Percentiles rank a stretch among this genome's conserved stretches.
phyloP scores from a whole-genome alignment of 805 yeast species.

The Alloascoidea hylecoeti region DNA sequence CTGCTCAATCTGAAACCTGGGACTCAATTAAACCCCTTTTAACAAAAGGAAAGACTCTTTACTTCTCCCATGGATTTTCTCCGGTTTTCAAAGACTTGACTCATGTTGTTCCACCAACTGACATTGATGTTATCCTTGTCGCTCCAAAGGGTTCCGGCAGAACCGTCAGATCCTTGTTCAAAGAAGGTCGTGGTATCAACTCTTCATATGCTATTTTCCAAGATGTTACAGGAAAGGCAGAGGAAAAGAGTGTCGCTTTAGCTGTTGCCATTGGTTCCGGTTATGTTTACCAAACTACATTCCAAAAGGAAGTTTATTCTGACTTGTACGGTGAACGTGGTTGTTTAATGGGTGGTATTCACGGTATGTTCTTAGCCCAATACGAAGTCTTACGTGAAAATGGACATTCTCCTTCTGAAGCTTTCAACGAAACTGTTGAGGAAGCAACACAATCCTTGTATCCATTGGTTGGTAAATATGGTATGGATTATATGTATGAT shows the following conservation, averaged over 20 bases:
- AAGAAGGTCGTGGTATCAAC: slow-evolving; percentile 99
- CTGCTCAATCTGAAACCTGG: slow-evolving; percentile 99
- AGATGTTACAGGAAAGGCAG: slow-evolving; percentile 97
- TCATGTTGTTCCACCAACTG: slow-evolving; percentile 87
- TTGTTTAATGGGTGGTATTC: slow-evolving; percentile 99
- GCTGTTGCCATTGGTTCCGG: slow-evolving; percentile 99
- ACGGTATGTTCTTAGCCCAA: slow-evolving; percentile 99
- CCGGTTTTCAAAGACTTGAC: slow-evolving; percentile 98
- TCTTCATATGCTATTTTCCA: slow-evolving; percentile 99
- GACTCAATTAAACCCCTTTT: slow-evolving; percentile 69
- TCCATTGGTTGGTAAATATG: slow-evolving; percentile 98
- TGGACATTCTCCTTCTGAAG: slow-evolving; percentile 99
- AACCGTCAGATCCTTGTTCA: slow-evolving; percentile 97
- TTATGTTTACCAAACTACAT: slow-evolving; percentile 98
- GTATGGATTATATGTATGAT: slow-evolving; percentile 99
- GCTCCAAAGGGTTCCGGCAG: slow-evolving; percentile 99
- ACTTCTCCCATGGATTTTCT: slow-evolving; percentile 99
- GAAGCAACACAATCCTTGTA: slow-evolving; percentile 99
- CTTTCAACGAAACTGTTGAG: slow-evolving; percentile 99
- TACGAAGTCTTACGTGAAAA: slow-evolving; percentile 99
- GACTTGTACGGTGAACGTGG: slow-evolving; percentile 99
- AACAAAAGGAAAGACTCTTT: slow-evolving; percentile 94
- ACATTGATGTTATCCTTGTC: slow-evolving; percentile 93
- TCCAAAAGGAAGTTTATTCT: slow-evolving; percentile 97
- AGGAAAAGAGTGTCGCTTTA: slow-evolving; percentile 96